Conservation (phyloP, 441 rosid species). For the Kokia cookei region DNA sequence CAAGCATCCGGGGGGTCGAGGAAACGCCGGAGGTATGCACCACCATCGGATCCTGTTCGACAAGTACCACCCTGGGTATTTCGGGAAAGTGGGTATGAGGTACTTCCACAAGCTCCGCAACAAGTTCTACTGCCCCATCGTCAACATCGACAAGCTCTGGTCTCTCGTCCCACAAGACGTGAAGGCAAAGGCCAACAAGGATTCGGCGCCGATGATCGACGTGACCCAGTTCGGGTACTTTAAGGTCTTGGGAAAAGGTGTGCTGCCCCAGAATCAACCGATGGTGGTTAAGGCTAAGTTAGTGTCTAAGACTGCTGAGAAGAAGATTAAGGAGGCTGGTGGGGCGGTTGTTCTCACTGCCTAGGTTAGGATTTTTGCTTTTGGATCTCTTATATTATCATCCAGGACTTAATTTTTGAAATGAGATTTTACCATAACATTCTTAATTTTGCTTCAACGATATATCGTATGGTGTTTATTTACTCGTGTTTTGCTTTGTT, state of each 20-base stretch:
- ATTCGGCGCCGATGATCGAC: constrained; percentile 8
- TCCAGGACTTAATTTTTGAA: background rate
- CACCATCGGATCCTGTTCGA: constrained; percentile 70
- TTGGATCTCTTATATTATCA: background rate
- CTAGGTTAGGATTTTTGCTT: background rate
- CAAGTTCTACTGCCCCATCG: constrained; percentile 15
- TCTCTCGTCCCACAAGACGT: constrained; percentile 8
- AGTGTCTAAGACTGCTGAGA: constrained; percentile 12
- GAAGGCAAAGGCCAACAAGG: constrained; percentile 10
- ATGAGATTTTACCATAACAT: background rate
- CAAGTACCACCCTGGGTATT: constrained; percentile 63
- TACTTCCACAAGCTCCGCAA: constrained; percentile 16
- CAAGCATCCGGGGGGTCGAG: constrained; percentile 61
- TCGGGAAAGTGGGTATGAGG: constrained; percentile 41
- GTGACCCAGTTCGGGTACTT: constrained; percentile 13
- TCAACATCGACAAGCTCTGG: constrained; percentile 16
- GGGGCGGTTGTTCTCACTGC: constrained; percentile 17
- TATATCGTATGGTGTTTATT: background rate
- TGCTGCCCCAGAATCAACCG: constrained; percentile 12
- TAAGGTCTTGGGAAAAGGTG: constrained; percentile 14
- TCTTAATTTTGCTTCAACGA: background rate
- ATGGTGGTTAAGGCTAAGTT: constrained; percentile 11
- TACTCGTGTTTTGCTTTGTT: background rate
- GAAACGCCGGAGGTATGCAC: constrained; percentile 69
- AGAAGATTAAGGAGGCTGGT: constrained; percentile 15